Evolutionary conservation across 805 yeast genomes (phyloP).

Genomic region (Kuraishia cidri): DNA sequence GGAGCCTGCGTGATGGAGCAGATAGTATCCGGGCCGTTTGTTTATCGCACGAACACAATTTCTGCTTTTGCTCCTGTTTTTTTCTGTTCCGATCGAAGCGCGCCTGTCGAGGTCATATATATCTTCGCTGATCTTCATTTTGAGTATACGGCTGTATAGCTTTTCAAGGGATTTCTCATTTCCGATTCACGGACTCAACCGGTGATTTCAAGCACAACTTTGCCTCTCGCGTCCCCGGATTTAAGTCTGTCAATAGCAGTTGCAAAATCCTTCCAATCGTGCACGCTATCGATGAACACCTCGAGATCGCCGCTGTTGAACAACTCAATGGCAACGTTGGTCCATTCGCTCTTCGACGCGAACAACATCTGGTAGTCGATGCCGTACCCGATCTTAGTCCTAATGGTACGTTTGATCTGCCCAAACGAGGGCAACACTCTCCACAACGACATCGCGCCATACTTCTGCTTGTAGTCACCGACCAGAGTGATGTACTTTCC

Average conservation of each 20-base stretch:
- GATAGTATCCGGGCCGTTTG: too few species aligned
- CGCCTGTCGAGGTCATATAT: too few species aligned
- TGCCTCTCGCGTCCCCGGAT: constrained; percentile 52
- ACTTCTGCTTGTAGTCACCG: constrained; percentile 44
- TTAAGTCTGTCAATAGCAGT: constrained; percentile 40
- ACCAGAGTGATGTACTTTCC: constrained; percentile 42
- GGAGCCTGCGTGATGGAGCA: too few species aligned
- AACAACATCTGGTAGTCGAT: constrained; percentile 5
- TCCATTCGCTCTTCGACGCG: background rate
- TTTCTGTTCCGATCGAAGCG: too few species aligned
- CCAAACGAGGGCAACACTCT: constrained; percentile 15
- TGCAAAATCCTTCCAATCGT: constrained; percentile 35
- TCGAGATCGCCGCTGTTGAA: constrained; percentile 33
- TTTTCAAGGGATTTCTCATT: too few species aligned
- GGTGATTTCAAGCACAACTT: constrained; percentile 43
- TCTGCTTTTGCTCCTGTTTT: too few species aligned
- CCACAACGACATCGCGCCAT: constrained; percentile 11
- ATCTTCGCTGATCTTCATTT: too few species aligned
- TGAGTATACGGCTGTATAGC: too few species aligned
- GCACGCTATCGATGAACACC: constrained; percentile 45
- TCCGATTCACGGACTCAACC: too few species aligned
- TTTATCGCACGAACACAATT: too few species aligned
- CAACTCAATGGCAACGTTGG: constrained; percentile 27
- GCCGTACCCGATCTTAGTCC: constrained; percentile 12
- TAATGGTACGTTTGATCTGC: constrained; percentile 5